Evolutionary conservation across 1,139 yeast genomes (phyloP).

Genomic region (Lodderomyces oxycetoniae): DNA sequence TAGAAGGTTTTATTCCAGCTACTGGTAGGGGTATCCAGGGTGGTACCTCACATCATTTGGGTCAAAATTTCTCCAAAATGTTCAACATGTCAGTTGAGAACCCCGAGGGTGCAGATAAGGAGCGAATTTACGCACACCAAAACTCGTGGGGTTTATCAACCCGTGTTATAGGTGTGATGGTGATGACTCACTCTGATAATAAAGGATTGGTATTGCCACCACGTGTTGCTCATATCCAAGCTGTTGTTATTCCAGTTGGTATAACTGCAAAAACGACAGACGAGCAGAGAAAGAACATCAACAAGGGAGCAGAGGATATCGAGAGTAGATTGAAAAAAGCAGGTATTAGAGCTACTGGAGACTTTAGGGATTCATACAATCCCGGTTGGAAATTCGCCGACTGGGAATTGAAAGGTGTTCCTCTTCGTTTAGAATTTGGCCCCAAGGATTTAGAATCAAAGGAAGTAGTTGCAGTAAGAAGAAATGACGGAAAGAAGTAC

Average conservation of each 20-base stretch:
- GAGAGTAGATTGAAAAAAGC: slow-evolving; percentile 53
- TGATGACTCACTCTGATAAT: slow-evolving; percentile 97
- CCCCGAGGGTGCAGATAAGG: slow-evolving; percentile 85
- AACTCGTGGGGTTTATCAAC: slow-evolving; percentile 99
- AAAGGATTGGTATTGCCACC: slow-evolving; percentile 98
- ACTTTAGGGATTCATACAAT: slow-evolving; percentile 88
- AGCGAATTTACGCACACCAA: slow-evolving; percentile 86
- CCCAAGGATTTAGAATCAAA: slow-evolving; percentile 85
- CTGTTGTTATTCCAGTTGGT: slow-evolving; percentile 92
- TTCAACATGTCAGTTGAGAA: slow-evolving; percentile 92
- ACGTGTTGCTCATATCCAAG: slow-evolving; percentile 89
- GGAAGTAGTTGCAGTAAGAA: slow-evolving; percentile 85
- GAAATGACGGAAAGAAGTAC: slow-evolving; percentile 80
- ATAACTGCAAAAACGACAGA: slow-evolving; percentile 79
- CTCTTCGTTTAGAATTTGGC: slow-evolving; percentile 90
- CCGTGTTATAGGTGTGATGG: slow-evolving; percentile 98
- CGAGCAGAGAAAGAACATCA: slow-evolving; percentile 67
- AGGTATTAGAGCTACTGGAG: slow-evolving; percentile 75
- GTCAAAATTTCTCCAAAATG: slow-evolving; percentile 98
- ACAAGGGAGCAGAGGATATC: slow-evolving; percentile 63
- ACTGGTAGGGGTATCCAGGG: slow-evolving; percentile 99
- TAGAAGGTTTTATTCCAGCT: slow-evolving; percentile 95
- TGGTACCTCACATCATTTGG: slow-evolving; percentile 96
- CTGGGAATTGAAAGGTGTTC: slow-evolving; percentile 95
- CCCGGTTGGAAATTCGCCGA: slow-evolving; percentile 99